A percentile compares a stretch with the other conserved stretches of the same genome.
Conservation (phyloP, 2,329 filamentous ascomycete genomes). For the Colletotrichum spaethianum region DNA sequence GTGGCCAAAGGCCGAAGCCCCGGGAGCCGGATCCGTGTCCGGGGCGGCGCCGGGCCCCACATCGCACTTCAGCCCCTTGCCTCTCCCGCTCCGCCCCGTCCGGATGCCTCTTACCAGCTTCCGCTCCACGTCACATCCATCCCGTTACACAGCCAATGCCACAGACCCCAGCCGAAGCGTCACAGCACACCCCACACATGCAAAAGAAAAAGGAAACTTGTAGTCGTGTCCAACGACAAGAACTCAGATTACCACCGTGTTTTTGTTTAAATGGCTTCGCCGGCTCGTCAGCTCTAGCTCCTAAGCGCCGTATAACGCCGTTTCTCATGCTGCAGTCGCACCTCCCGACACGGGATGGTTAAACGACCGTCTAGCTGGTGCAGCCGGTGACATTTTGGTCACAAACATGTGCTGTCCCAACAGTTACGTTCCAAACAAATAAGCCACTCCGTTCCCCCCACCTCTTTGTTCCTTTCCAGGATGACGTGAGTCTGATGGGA, state of each 20-base stretch:
- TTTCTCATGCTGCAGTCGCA: slow-evolving; percentile 22
- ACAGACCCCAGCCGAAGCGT: background rate
- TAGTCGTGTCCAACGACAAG: background rate
- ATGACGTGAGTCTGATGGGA: background rate
- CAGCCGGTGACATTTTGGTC: background rate
- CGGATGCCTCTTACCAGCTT: background rate
- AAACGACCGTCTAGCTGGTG: background rate
- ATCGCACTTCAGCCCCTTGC: background rate
- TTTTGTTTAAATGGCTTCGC: background rate
- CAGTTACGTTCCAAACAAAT: slow-evolving; percentile 16
- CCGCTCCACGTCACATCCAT: background rate
- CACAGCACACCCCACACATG: background rate
- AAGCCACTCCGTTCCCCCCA: background rate
- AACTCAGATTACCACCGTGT: slow-evolving; percentile 1
- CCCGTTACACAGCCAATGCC: background rate
- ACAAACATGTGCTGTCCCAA: slow-evolving; percentile 5
- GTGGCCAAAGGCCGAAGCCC: background rate
- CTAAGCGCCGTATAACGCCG: slow-evolving; percentile 29
- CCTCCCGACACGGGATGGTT: background rate
- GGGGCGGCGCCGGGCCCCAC: background rate
- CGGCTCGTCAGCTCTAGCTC: slow-evolving; percentile 7
- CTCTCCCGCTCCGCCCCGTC: background rate
- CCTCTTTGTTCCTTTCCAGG: background rate
- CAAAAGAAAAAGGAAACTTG: background rate
- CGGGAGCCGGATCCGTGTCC: background rate